A percentile compares a stretch with the other conserved stretches of the same genome.
phyloP scores from a whole-genome alignment of 768 basidiomycete genomes.

The Lactarius pseudohatsudake region DNA sequence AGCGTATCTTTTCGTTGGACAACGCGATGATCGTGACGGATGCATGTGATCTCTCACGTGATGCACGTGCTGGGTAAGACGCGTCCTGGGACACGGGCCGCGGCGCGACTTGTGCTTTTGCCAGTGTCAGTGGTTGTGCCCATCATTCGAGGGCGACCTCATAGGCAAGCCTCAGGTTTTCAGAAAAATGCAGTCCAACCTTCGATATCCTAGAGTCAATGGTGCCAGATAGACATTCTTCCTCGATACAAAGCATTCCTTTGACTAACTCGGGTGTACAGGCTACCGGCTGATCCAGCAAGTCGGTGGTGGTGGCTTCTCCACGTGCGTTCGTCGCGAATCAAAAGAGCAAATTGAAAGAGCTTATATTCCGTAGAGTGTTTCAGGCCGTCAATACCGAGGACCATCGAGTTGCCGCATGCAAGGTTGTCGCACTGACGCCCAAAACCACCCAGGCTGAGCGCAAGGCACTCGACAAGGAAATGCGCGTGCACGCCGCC shows the following conservation, averaged over 20 bases:
- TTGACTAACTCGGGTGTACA: slow-evolving; percentile 32
- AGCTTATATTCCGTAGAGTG: slow-evolving; percentile 51
- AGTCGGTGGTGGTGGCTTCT: slow-evolving; percentile 88
- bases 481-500: slow-evolving; percentile 84
- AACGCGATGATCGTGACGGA: not conserved
- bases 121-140: not conserved
- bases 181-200: slow-evolving; percentile 17
- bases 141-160: not conserved
- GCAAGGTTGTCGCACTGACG: slow-evolving; percentile 76
- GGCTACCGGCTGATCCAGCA: slow-evolving; percentile 72
- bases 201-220: slow-evolving; percentile 28
- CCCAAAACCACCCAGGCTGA: slow-evolving; percentile 62
- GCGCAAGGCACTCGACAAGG: slow-evolving; percentile 83
- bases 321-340: slow-evolving; percentile 49
- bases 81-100: not conserved
- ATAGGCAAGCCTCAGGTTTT: not conserved
- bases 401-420: slow-evolving; percentile 73
- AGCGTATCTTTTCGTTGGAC: not conserved
- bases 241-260: not conserved
- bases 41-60: slow-evolving; percentile 10
- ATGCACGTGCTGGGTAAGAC: not conserved
- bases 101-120: not conserved
- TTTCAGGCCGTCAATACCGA: slow-evolving; percentile 75
- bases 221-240: slow-evolving; percentile 12
- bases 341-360: not conserved